Base-by-base conservation (phyloP, 805 yeast species). In the Saccharomycopsis sp. region DNA sequence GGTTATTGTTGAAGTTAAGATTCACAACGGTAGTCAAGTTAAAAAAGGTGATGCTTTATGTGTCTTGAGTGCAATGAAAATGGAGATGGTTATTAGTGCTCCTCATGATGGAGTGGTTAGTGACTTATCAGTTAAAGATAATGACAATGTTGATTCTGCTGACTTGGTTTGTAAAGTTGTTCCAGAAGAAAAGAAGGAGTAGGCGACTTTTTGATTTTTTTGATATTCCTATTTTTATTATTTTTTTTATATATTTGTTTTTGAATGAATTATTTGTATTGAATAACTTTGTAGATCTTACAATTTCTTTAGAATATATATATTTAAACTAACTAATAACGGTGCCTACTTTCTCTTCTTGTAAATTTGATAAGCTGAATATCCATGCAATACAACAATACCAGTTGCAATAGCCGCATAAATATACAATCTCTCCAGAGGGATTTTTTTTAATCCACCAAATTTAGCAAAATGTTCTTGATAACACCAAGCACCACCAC, bases 31-130 rank as follows among this genome's bases (percentile, higher is more conserved):
- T 50, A 74, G 80, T 43, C 83, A 82, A 53, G 95, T 93, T 54
- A 87, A 86, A 77, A 90, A 90, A 77, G 98, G 98, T 54, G 95
- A 90, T 62, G 89, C 96, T 27, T 65, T 90, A 53, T 94, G 95
- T 51, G 95, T 90, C 21, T 74, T 90, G 61, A 79, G 90, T 62
- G 98, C 98, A 53, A 90, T 90, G 98, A 90, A 90, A 78, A 90
- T 90, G 98, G 98, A 93, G 72, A 93, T 93, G 97, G 95, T 93
- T 42, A 89, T 90, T 57, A 77, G 87, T 62, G 90, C 98, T 19
- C 95, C 95, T 44, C 83, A 79, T 48, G 74, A 81, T 48, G 99
- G 98, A 63, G 77, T 75, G 60, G 78, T 93, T 51, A 80, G 82
- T 39, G 86, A 82, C 19, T 74, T 93, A 17, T 63, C 73, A 40